These are phyloP conservation scores for Scopulariopsis brevicaulis DNA, from an alignment of 2,329 filamentous ascomycete species.

Conservation along the genomic window DNA sequence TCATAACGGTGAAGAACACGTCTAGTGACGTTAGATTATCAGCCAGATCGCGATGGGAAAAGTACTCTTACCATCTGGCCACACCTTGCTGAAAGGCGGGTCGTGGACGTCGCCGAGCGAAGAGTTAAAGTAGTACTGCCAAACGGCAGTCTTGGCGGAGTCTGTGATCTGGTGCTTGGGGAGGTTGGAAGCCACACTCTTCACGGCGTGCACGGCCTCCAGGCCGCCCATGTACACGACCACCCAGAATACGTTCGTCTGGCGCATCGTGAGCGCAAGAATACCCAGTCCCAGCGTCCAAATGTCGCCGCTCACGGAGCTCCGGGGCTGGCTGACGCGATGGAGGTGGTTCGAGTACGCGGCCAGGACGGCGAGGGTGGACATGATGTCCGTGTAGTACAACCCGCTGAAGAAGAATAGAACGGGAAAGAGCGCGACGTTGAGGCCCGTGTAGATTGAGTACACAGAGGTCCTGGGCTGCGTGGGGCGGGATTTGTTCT, in stretches of 20 bases:
- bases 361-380: constrained; percentile 62
- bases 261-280: constrained; percentile 63
- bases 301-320: constrained; percentile 26
- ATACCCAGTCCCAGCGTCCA: constrained; percentile 45
- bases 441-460: constrained; percentile 55
- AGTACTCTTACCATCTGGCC: constrained; percentile 35
- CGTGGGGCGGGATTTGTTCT: constrained; percentile 12
- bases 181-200: constrained; percentile 21
- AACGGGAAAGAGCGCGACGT: constrained; percentile 75
- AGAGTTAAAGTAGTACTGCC: constrained; percentile 21
- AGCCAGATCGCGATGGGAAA: neutral
- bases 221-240: constrained; percentile 62
- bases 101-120: constrained; percentile 45
- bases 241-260: constrained; percentile 97
- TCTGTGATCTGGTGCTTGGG: neutral
- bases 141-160: neutral
- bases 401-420: constrained; percentile 93
- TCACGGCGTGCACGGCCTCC: constrained; percentile 40
- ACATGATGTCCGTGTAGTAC: constrained; percentile 90
- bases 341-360: constrained; percentile 49
- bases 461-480: constrained; percentile 21
- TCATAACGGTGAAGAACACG: constrained; percentile 45
- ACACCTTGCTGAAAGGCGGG: constrained; percentile 30
- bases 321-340: constrained; percentile 23
- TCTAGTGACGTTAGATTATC: constrained; percentile 25